These are phyloP conservation scores for Davidsoniella australis DNA, from an alignment of 2,329 filamentous ascomycete species.

Conservation along the genomic window DNA sequence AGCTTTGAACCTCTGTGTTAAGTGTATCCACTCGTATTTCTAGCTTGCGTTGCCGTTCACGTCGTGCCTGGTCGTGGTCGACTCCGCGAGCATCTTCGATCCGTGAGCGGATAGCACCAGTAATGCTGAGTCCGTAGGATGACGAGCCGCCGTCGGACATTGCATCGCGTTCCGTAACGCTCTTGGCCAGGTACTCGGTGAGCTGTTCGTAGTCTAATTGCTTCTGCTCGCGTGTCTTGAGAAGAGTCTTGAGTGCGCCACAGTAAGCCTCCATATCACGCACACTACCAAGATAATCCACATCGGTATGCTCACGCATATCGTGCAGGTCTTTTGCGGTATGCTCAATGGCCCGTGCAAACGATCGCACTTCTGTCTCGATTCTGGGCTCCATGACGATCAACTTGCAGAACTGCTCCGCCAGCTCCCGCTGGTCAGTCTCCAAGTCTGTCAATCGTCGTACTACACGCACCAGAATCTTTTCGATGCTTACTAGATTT, in stretches of 20 bases:
- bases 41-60: conserved; percentile 61
- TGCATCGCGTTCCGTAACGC: conserved; percentile 68
- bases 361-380: conserved; percentile 65
- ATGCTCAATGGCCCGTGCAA: conserved; percentile 72
- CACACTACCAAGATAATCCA: conserved; percentile 83
- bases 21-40: conserved; percentile 87
- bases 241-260: conserved; percentile 64
- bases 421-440: conserved; percentile 72
- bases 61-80: conserved; percentile 80
- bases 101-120: conserved; percentile 78
- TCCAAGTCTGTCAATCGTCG: conserved; percentile 78
- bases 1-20: conserved; percentile 72
- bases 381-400: conserved; percentile 78
- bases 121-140: conserved; percentile 36
- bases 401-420: conserved; percentile 87
- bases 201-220: conserved; percentile 94
- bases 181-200: conserved; percentile 88
- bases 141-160: conserved; percentile 44
- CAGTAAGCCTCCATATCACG: conserved; percentile 95
- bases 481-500: conserved; percentile 82
- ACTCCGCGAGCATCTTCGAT: conserved; percentile 94
- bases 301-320: conserved; percentile 84
- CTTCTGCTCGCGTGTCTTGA: conserved; percentile 91
- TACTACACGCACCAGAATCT: conserved; percentile 82
- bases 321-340: conserved; percentile 59